phyloP scores from a whole-genome alignment of 306 rosid species.

The Lupinus albus region DNA sequence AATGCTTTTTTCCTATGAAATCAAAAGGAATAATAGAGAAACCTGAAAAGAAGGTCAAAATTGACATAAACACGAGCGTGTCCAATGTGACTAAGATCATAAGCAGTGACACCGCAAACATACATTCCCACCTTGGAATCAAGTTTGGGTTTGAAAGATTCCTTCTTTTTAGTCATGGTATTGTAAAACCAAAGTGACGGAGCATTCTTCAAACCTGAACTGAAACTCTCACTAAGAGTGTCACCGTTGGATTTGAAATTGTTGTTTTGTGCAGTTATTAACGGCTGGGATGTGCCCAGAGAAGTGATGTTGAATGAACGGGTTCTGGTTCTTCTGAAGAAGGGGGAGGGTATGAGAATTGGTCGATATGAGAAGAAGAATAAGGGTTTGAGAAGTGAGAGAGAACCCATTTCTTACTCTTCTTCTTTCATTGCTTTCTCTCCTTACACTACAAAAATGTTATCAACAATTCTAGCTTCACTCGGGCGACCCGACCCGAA shows the following conservation, averaged over 20 bases:
- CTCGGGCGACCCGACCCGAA: too few relatives aligned
- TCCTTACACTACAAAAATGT: too few relatives aligned
- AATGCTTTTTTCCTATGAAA: conserved; percentile 10
- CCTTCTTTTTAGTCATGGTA: conserved; percentile 76
- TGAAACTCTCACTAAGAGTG: neutral
- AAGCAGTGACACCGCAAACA: conserved; percentile 95
- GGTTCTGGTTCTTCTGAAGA: conserved; percentile 37
- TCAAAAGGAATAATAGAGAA: neutral
- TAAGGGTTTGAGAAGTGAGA: conserved; percentile 73
- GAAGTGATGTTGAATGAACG: conserved; percentile 47
- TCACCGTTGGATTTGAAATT: conserved; percentile 31
- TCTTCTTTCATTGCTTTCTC: too few relatives aligned
- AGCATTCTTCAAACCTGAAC: too few relatives aligned
- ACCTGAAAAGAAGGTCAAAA: conserved; percentile 93
- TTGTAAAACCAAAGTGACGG: conserved; percentile 84
- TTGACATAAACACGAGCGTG: conserved; percentile 96
- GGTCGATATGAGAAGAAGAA: conserved; percentile 47
- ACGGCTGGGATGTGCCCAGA: conserved; percentile 51
- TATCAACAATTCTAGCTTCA: too few relatives aligned
- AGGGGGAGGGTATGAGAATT: conserved; percentile 35
- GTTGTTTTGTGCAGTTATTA: conserved; percentile 25
- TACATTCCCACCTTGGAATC: conserved; percentile 89
- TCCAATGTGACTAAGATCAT: conserved; percentile 95
- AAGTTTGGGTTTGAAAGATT: conserved; percentile 68
- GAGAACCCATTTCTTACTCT: conserved; percentile 50